A percentile compares a stretch with the other conserved stretches of the same genome.
phyloP scores from a whole-genome alignment of 768 basidiomycete genomes.

The Crassisporium funariophilum region DNA sequence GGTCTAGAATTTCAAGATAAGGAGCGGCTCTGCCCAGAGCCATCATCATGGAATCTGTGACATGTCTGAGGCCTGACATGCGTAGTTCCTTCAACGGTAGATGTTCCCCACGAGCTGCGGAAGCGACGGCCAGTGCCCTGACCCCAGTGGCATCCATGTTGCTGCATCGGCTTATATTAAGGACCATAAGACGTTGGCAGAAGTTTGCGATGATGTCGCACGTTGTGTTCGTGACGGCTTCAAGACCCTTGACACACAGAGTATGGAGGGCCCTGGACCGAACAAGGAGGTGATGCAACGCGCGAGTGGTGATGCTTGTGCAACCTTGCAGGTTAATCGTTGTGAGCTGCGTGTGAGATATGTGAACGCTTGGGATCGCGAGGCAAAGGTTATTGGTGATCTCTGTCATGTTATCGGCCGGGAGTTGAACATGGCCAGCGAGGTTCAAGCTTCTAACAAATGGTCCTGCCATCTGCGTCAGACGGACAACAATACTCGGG shows the following conservation, averaged over 20 bases:
- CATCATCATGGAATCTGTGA: constrained; percentile 63
- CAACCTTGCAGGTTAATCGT: constrained; percentile 76
- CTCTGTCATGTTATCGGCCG: constrained; percentile 49
- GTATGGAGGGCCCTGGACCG: constrained; percentile 60
- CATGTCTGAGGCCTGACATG: constrained; percentile 65
- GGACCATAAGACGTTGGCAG: constrained; percentile 54
- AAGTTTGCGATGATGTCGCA: constrained; percentile 65
- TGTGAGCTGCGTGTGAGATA: constrained; percentile 68
- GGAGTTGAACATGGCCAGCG: constrained; percentile 58
- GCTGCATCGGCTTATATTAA: constrained; percentile 74
- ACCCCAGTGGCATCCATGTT: constrained; percentile 71
- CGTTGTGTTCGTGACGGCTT: constrained; percentile 71
- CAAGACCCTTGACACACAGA: constrained; percentile 68
- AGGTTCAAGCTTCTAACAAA: constrained; percentile 68
- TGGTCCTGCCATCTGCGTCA: constrained; percentile 59
- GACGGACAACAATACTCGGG: constrained; percentile 47
- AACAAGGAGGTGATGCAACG: constrained; percentile 70
- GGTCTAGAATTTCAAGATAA: constrained; percentile 75
- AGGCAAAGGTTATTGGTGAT: constrained; percentile 59
- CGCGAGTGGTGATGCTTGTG: constrained; percentile 58
- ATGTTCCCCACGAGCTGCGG: constrained; percentile 45
- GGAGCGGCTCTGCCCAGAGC: constrained; percentile 69
- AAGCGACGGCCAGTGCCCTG: constrained; percentile 44
- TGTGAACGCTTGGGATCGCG: constrained; percentile 32
- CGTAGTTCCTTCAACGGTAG: constrained; percentile 64